Evolutionary conservation across 2,329 filamentous ascomycete genomes (phyloP), one percentile per base, ranked within the genome.

Genomic region (Clarireedia paspali): DNA sequence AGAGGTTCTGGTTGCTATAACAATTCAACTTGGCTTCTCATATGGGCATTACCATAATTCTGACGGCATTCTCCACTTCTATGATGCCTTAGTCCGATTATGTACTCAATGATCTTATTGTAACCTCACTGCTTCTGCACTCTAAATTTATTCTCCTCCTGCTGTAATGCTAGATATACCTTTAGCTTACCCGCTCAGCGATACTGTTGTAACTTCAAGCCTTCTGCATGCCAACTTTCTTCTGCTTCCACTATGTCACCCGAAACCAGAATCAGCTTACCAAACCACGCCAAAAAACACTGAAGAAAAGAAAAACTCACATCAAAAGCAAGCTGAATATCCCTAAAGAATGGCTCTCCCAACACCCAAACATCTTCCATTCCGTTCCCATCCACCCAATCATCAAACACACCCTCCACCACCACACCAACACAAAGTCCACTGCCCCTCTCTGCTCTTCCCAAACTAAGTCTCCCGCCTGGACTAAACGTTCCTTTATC

Each of bases 341-440:
- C 62, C 53, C 61, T 55, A 50, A 62, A 65, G n/a, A 65, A 62
- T 1, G 61, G 60, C 53, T 65, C 63, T 23, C 63, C 63, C 36
- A 64, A 49, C 27, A 65, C 57, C 62, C 62, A 64, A 12, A 57
- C 27, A 12, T 23, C 38, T 14, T 48, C n/a, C 20, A 44, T 50
- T 12, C 23, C 45, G 15, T 27, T 47, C 9, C 17, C 23, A 5
- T 52, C 57, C 6, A 20, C 23, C 4, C 12, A 17, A 15, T 47
- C 23, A 15, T 56, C 58, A 50, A 62, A 52, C n/a, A 62, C 63
- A 2, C 60, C 60, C 17, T 62, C 63, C 0, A 64, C 58, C 12
- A 64, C 46, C 20, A 58, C 58, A 1, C 63, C 62, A 30, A 65
- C 38, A 26, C 63, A 65, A 24, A 60, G 62, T 1, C 60, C 63